Conservation (phyloP, 805 yeast genomes). For the Metschnikowia colocasiae region DNA sequence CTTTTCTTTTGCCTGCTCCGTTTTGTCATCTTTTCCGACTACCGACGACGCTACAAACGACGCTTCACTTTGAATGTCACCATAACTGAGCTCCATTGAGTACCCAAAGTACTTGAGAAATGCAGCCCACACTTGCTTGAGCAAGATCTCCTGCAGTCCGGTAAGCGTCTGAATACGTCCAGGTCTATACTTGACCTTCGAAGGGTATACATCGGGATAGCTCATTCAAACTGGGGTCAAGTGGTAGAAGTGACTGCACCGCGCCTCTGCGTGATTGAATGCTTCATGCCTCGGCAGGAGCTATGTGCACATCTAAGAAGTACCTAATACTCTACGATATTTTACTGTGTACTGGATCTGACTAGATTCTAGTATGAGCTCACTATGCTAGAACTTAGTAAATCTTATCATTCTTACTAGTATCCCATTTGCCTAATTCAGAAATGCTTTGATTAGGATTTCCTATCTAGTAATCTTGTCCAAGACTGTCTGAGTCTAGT, state of each 20-base stretch:
- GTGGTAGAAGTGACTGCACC: not conserved
- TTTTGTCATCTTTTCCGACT: conserved; percentile 15
- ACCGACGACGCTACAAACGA: conserved; percentile 31
- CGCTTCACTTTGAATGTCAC: conserved; percentile 28
- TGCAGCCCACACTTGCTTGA: conserved; percentile 20
- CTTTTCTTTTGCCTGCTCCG: conserved; percentile 25
- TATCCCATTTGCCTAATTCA: no score
- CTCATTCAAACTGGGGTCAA: not conserved
- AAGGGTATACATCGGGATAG: conserved; percentile 18
- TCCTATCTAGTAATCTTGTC: not conserved
- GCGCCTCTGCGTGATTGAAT: not conserved
- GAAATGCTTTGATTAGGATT: not conserved
- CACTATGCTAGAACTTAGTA: no score
- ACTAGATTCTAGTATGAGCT: no score
- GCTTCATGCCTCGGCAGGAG: not conserved
- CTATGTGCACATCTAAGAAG: not conserved
- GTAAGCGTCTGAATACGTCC: conserved; percentile 38
- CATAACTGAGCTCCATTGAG: conserved; percentile 26
- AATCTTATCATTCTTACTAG: no score
- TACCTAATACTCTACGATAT: no score
- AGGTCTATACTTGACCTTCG: conserved; percentile 26
- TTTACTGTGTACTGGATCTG: no score
- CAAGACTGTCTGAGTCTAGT: not conserved
- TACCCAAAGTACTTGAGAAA: conserved; percentile 43
- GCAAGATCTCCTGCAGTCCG: conserved; percentile 18